Evolutionary conservation across 116 monocot genomes (phyloP).

Genomic region (Posidonia oceanica): DNA sequence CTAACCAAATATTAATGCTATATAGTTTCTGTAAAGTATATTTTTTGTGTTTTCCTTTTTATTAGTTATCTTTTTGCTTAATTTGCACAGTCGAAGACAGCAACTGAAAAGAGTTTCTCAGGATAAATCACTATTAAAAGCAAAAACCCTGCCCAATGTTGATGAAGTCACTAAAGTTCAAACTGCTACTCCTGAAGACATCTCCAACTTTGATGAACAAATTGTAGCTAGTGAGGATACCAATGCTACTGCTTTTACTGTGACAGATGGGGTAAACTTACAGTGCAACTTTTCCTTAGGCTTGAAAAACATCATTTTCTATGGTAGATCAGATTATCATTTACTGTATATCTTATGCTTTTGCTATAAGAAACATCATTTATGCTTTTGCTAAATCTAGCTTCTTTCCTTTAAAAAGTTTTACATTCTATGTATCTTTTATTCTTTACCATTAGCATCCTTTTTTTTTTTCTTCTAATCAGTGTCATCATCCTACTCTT

Average conservation of each 20-base stretch:
- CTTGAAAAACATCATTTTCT: neutral
- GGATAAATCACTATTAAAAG: slow-evolving; percentile 15
- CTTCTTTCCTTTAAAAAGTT: too few species aligned
- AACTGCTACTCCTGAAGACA: slow-evolving; percentile 13
- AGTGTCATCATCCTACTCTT: too few species aligned
- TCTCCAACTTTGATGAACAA: slow-evolving; percentile 7
- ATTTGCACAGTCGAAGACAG: slow-evolving; percentile 8
- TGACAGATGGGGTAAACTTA: neutral
- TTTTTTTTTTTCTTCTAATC: too few species aligned
- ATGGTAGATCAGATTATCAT: neutral
- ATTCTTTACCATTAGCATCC: too few species aligned
- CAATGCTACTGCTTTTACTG: neutral
- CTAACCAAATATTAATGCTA: too few species aligned
- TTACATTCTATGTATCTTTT: too few species aligned
- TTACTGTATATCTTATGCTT: slow-evolving; percentile 1
- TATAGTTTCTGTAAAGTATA: too few species aligned
- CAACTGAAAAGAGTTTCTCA: slow-evolving; percentile 25
- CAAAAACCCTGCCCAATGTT: slow-evolving; percentile 9
- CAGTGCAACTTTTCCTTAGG: slow-evolving; percentile 1
- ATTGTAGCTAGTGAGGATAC: slow-evolving; percentile 3
- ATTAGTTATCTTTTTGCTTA: too few species aligned
- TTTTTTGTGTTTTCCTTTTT: too few species aligned
- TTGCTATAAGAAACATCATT: too few species aligned
- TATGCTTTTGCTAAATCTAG: too few species aligned
- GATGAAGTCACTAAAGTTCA: slow-evolving; percentile 24